A percentile compares a stretch with the other conserved stretches of the same genome.
Conservation (phyloP, 2,329 filamentous ascomycete species). For the Paracamarosporium sp. region DNA sequence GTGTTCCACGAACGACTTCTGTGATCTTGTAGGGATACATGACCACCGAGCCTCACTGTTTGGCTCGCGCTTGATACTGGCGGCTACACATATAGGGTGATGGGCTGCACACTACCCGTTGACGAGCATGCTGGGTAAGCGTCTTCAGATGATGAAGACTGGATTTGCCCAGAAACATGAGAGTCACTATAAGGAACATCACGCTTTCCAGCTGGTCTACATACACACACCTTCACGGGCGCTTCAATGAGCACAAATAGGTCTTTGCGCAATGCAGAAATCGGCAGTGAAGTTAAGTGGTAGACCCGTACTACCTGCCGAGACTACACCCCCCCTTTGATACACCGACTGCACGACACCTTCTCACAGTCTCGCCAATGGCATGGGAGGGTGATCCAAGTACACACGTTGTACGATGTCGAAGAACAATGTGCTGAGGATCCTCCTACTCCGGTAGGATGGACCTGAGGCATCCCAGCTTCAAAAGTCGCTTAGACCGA, state of each 20-base stretch:
- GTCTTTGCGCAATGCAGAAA: neutral
- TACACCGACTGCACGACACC: conserved; percentile 10
- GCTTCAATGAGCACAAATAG: too few relatives aligned
- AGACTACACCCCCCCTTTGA: neutral
- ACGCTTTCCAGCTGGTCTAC: too few relatives aligned
- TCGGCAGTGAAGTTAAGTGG: neutral
- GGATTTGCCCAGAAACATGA: too few relatives aligned
- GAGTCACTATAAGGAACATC: too few relatives aligned
- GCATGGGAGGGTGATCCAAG: conserved; percentile 24
- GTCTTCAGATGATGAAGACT: too few relatives aligned
- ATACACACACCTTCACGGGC: too few relatives aligned
- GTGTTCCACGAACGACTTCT: neutral
- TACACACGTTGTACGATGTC: conserved; percentile 23
- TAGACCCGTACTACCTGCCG: neutral
- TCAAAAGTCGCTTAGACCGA: conserved; percentile 42
- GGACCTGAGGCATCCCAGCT: conserved; percentile 27
- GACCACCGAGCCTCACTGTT: neutral
- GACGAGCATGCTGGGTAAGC: too few relatives aligned
- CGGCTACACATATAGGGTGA: too few relatives aligned
- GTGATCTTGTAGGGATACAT: neutral
- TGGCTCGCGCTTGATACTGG: too few relatives aligned
- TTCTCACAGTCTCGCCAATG: conserved; percentile 28
- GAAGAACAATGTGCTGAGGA: conserved; percentile 29
- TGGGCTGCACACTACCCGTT: too few relatives aligned
- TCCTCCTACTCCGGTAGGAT: conserved; percentile 27